Evolutionary conservation across 495 filamentous ascomycete genomes (phyloP).

Genomic region (Glutinoglossum americanum): DNA sequence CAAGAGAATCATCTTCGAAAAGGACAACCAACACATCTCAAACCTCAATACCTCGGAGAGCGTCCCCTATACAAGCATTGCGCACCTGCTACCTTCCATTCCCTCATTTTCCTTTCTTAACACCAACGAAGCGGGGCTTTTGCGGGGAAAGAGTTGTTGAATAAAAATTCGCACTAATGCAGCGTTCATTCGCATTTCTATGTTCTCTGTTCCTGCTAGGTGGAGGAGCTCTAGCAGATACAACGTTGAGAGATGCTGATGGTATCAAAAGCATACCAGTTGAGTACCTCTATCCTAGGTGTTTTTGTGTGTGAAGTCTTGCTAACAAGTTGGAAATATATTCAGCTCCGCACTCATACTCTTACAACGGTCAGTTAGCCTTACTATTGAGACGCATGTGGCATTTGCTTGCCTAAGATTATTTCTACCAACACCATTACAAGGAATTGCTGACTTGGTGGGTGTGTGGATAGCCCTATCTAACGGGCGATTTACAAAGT

Average conservation of each 20-base stretch:
- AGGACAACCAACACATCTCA: constrained; percentile 1
- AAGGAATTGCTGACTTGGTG: not conserved
- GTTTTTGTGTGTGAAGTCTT: not conserved
- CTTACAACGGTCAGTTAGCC: constrained; percentile 26
- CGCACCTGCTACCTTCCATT: not conserved
- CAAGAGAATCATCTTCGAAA: not conserved
- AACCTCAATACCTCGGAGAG: not conserved
- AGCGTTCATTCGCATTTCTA: constrained; percentile 22
- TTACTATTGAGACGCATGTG: not conserved
- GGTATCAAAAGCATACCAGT: constrained; percentile 35
- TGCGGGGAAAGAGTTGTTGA: not conserved
- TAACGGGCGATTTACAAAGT: constrained; percentile 96
- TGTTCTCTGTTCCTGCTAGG: not conserved
- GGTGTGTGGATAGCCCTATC: constrained; percentile 47
- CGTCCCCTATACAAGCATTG: not conserved
- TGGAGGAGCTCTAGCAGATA: constrained; percentile 20
- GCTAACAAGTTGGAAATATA: constrained; percentile 9
- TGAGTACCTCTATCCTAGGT: not conserved
- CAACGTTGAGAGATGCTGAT: constrained; percentile 5
- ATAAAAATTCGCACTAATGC: constrained; percentile 17
- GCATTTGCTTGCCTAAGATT: not conserved
- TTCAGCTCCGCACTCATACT: constrained; percentile 57
- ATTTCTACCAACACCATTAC: not conserved
- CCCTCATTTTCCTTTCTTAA: not conserved
- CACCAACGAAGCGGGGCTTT: not conserved